Base-by-base conservation (phyloP, 2,329 filamentous ascomycete species). In the Aspergillus flavus region DNA sequence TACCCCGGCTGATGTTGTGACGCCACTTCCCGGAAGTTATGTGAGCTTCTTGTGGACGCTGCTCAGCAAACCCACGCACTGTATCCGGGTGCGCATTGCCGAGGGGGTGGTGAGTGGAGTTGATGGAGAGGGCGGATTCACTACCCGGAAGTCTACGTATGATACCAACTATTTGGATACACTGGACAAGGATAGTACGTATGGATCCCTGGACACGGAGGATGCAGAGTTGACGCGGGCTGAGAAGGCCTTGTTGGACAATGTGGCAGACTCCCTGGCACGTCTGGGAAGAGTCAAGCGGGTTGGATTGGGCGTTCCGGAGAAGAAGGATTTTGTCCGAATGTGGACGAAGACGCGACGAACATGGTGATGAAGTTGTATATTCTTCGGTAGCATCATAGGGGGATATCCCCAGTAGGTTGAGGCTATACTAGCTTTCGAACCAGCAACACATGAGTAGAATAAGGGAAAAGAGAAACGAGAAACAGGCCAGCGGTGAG, bases 41-140 rank as follows among this genome's bases (percentile, higher is more conserved):
- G 58, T 86, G 6, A 80, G 81, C 2, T 97, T 97, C 76, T 74
- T 97, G 10, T 99, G 94, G 93, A 91, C 89, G 59, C 82, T 98
- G 10, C 87, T 97, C 39, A 92, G 91, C 50, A 88, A 90, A 55
- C 91, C 93, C 1, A 96, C 92, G 1, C 95, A 97, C 68, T 93
- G 89, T 71, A 94, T 99, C 71, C 88, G 93, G 28, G 94, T 98
- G 14, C 87, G 95, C 57, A 94, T 99, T 61, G 95, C 93, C 0
- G 91, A 94, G 73, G 86, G 86, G 1, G 86, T 94, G 2, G 67
- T 67, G 10, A 67, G 66, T 9, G 69, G 75, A 54, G 73, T 73
- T 55, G 72, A 66, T 53, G 71, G 73, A 46, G 67, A 67, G 4
- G 69, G 68, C 32, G 28, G 59, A 1, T 16, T 66, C 6, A 67